phyloP scores from a whole-genome alignment of 257 asterid species.

The Asclepias syriaca region DNA sequence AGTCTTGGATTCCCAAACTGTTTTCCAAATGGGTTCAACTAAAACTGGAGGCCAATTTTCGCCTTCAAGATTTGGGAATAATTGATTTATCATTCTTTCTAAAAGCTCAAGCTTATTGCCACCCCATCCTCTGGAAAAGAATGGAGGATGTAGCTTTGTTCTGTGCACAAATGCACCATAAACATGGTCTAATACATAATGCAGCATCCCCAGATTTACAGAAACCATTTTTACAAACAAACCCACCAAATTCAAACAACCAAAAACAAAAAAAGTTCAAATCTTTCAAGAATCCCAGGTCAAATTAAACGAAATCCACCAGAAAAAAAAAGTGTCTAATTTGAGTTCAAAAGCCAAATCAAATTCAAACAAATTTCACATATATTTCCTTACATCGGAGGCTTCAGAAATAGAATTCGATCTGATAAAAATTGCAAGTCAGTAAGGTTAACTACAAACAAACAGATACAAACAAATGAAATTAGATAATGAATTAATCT shows the following conservation, averaged over 20 bases:
- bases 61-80: constrained; percentile 66
- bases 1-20: constrained; percentile 76
- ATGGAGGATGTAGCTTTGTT: constrained; percentile 75
- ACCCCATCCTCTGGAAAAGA: constrained; percentile 95
- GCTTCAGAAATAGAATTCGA: neutral
- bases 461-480: neutral
- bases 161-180: constrained; percentile 91
- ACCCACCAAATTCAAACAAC: constrained; percentile 16
- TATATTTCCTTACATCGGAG: neutral
- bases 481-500: neutral
- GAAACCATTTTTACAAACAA: constrained; percentile 40
- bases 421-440: neutral
- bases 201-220: constrained; percentile 77
- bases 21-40: constrained; percentile 76
- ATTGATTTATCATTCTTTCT: constrained; percentile 66
- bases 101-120: constrained; percentile 81
- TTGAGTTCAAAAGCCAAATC: constrained; percentile 1
- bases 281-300: constrained; percentile 16
- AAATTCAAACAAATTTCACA: neutral
- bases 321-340: neutral
- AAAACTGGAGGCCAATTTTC: constrained; percentile 71
- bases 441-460: neutral
- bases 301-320: constrained; percentile 19
- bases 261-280: neutral
- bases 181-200: constrained; percentile 80